Conservation (phyloP, 768 basidiomycete genomes). For the Candolleomyces efflorescens region DNA sequence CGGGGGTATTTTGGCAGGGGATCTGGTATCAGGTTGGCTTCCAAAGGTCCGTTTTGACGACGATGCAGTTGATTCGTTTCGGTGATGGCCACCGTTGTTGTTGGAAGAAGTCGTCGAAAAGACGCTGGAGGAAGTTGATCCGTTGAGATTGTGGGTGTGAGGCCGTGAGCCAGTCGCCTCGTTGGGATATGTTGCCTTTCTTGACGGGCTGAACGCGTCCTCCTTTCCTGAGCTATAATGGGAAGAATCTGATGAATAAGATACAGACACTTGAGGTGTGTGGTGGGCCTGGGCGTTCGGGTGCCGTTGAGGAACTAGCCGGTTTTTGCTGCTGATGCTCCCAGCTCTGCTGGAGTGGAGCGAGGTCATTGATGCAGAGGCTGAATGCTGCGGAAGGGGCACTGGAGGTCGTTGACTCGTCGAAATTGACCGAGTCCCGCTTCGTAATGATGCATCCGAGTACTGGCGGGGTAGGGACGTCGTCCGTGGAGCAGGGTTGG, state of each 20-base stretch:
- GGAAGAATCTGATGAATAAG: conserved; percentile 19
- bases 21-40: neutral
- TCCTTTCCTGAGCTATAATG: conserved; percentile 3
- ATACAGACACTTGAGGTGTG: conserved; percentile 13
- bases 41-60: conserved; percentile 4
- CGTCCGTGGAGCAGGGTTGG: conserved; percentile 28
- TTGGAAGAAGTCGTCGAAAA: neutral
- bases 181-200: neutral
- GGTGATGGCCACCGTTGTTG: conserved; percentile 4
- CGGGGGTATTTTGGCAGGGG: neutral
- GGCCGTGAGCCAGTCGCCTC: neutral
- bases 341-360: conserved; percentile 13
- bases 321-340: conserved; percentile 8
- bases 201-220: neutral
- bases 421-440: conserved; percentile 7
- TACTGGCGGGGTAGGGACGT: conserved; percentile 32
- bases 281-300: conserved; percentile 13
- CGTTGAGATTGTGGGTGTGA: neutral
- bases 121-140: neutral
- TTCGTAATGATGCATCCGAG: conserved; percentile 25
- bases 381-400: conserved; percentile 9
- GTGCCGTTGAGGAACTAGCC: conserved; percentile 5
- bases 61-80: conserved; percentile 5
- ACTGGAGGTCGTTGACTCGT: conserved; percentile 3
- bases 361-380: conserved; percentile 18